A percentile compares a stretch with the other conserved stretches of the same genome.
Conservation (phyloP, 768 basidiomycete genomes). For the Boletus vinaceobasis region DNA sequence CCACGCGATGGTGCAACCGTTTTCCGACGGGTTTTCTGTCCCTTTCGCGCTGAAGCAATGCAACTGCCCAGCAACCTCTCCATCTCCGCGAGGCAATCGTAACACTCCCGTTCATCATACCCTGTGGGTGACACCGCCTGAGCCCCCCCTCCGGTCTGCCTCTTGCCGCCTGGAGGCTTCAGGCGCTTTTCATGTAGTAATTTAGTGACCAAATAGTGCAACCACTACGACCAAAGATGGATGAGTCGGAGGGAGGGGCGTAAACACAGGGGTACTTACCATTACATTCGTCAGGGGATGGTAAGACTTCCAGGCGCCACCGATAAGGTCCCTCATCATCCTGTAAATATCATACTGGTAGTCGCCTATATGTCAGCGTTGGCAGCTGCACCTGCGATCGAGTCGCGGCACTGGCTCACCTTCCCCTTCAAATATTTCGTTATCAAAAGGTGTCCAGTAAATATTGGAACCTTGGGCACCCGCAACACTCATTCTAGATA, state of each 20-base stretch:
- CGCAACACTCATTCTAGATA: slow-evolving; percentile 76
- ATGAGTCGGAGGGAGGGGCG: slow-evolving; percentile 6
- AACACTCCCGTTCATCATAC: slow-evolving; percentile 67
- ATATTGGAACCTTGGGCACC: slow-evolving; percentile 43
- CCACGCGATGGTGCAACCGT: slow-evolving; percentile 20
- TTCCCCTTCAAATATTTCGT: slow-evolving; percentile 88
- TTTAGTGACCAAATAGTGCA: slow-evolving; percentile 79
- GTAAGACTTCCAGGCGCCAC: slow-evolving; percentile 69
- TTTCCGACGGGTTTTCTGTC: slow-evolving; percentile 35
- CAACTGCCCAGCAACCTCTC: slow-evolving; percentile 54
- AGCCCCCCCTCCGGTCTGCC: slow-evolving; percentile 21
- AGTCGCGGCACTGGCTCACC: slow-evolving; percentile 44
- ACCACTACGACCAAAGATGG: slow-evolving; percentile 61
- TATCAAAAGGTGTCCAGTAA: slow-evolving; percentile 82
- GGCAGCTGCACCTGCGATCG: background rate
- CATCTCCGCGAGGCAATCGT: slow-evolving; percentile 63
- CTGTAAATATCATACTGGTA: slow-evolving; percentile 96
- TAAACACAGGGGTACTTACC: slow-evolving; percentile 44
- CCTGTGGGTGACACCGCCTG: slow-evolving; percentile 25
- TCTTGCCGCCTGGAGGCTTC: slow-evolving; percentile 49
- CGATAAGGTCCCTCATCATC: slow-evolving; percentile 67
- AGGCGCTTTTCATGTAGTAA: slow-evolving; percentile 69
- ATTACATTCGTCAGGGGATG: slow-evolving; percentile 86
- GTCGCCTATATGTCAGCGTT: slow-evolving; percentile 52
- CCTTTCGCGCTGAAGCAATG: slow-evolving; percentile 38